phyloP scores from a whole-genome alignment of 2,329 filamentous ascomycete genomes.

The Aplosporella prunicola region DNA sequence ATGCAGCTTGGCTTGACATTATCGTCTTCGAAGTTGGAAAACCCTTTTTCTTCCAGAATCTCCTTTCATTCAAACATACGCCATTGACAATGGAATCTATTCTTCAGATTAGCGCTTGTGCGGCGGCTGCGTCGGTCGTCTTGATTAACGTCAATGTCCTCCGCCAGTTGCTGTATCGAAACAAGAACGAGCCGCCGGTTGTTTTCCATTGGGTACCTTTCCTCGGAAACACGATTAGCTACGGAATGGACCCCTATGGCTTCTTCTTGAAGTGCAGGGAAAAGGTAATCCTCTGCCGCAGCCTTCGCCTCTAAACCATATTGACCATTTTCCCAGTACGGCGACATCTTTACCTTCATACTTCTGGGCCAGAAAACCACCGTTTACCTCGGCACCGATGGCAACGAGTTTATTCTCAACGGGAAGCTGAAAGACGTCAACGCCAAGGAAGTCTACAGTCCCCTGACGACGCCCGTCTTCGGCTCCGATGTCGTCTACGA shows the following conservation, averaged over 20 bases:
- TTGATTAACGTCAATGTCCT: conserved; percentile 42
- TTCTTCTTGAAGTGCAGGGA: conserved; percentile 57
- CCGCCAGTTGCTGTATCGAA: conserved; percentile 61
- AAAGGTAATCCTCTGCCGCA: conserved; percentile 60
- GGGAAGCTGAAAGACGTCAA: conserved; percentile 45
- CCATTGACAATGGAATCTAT: no score
- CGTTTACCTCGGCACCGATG: conserved; percentile 40
- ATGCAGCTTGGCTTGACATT: no score
- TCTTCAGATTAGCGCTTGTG: background rate
- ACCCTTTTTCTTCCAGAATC: no score
- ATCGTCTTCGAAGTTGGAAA: no score
- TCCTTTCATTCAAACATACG: no score
- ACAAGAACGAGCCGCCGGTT: conserved; percentile 53
- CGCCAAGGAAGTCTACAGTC: conserved; percentile 46
- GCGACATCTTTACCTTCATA: conserved; percentile 47
- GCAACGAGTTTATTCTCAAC: conserved; percentile 50
- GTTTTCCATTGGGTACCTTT: conserved; percentile 72
- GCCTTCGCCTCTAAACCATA: background rate
- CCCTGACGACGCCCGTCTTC: conserved; percentile 26
- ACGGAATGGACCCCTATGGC: conserved; percentile 54
- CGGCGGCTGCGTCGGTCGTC: background rate
- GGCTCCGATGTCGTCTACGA: conserved; percentile 20
- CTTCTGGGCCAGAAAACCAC: conserved; percentile 45
- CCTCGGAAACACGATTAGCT: conserved; percentile 35
- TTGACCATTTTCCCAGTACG: conserved; percentile 29